A percentile compares a stretch with the other conserved stretches of the same genome.
phyloP scores from a whole-genome alignment of 805 yeast species.

The Lipomyces chichibuensis region DNA sequence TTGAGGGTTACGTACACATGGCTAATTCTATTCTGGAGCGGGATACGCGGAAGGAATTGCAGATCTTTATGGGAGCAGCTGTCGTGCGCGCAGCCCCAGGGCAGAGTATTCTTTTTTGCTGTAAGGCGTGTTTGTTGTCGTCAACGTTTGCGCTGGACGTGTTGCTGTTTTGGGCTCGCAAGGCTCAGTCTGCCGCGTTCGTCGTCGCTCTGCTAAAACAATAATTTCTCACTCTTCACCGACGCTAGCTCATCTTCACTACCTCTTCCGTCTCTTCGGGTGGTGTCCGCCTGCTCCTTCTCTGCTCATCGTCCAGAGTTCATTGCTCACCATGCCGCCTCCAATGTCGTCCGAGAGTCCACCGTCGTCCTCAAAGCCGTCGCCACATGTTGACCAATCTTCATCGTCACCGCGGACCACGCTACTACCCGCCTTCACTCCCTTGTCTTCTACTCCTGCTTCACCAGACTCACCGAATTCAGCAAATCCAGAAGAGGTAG shows the following conservation, averaged over 20 bases:
- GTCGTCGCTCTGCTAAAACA: not conserved
- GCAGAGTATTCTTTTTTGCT: not conserved
- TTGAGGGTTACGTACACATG: not conserved
- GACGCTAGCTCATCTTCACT: not conserved
- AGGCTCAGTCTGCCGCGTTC: not conserved
- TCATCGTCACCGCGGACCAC: not conserved
- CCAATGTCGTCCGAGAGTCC: conserved; percentile 4
- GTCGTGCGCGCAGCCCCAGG: not conserved
- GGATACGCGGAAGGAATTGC: not conserved
- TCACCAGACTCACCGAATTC: not conserved
- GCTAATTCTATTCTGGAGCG: not conserved
- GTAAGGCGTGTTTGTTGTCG: conserved; percentile 6
- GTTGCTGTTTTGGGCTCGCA: conserved; percentile 6
- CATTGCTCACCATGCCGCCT: not conserved
- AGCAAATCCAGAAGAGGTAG: not conserved
- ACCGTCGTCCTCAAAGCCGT: not conserved
- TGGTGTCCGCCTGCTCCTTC: not conserved
- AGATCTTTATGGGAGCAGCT: not conserved
- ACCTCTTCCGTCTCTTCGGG: not conserved
- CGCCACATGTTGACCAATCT: not conserved
- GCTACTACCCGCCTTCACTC: conserved; percentile 21
- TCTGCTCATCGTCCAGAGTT: not conserved
- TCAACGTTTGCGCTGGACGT: conserved; percentile 4
- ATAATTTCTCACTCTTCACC: not conserved
- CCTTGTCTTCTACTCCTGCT: conserved; percentile 1